These are phyloP conservation scores for Fraxinus velutina DNA, from an alignment of 305 asterid species.

Conservation along the genomic window DNA sequence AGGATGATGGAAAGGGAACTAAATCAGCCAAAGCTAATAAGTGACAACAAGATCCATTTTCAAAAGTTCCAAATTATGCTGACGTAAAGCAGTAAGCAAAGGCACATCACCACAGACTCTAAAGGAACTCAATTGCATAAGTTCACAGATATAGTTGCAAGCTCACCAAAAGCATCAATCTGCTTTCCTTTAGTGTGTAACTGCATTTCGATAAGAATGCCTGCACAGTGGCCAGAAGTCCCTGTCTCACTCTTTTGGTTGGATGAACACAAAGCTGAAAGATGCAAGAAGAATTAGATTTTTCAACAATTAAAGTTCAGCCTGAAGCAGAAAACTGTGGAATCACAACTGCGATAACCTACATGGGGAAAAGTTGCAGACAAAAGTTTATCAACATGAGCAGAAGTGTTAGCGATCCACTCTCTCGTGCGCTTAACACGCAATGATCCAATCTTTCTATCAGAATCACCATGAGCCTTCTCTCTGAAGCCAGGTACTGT, in stretches of 20 bases:
- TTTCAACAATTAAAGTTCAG: conserved; percentile 2
- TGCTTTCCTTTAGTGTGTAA: conserved; percentile 67
- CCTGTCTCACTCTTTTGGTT: conserved; percentile 64
- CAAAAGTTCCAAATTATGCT: background rate
- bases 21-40: background rate
- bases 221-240: conserved; percentile 59
- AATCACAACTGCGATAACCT: conserved; percentile 33
- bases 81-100: conserved; percentile 2
- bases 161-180: conserved; percentile 88
- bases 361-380: conserved; percentile 87
- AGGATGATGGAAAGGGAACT: background rate
- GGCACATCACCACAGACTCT: conserved; percentile 3
- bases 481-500: conserved; percentile 30
- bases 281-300: conserved; percentile 17
- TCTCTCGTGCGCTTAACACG: conserved; percentile 67
- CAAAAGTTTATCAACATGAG: conserved; percentile 68
- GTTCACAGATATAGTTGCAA: conserved; percentile 21
- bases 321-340: conserved; percentile 9
- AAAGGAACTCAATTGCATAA: conserved; percentile 19
- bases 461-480: conserved; percentile 25
- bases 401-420: conserved; percentile 64
- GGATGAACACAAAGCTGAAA: conserved; percentile 83
- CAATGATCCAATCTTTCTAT: conserved; percentile 40
- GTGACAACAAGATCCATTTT: background rate
- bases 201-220: conserved; percentile 62